Base-by-base conservation (phyloP, 768 basidiomycete genomes). In the Mycena indigotica region DNA sequence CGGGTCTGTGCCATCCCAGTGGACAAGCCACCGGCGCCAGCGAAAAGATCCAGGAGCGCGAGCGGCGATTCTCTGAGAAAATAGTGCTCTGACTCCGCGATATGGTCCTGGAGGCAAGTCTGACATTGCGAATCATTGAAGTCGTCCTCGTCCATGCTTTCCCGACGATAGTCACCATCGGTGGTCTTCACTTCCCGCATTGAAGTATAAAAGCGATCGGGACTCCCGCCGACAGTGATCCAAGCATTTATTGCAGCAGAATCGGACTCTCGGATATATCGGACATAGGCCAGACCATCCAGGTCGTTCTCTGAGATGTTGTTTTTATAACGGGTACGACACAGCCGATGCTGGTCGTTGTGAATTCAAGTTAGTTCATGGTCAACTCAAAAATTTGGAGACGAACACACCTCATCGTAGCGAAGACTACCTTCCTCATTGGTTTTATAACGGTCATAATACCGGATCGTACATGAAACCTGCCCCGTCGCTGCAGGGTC, bases 1-100 rank as follows among this genome's bases (percentile, higher is more conserved):
- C 75, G 73, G 5, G 77, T 72, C 56, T 71, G 61, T 49, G 74
- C 69, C 21, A 83, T 63, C 3, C 82, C 81, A 23, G 74, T 73
- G 19, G 79, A 77, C 5, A 83, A 70, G 4, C 81, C 81, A 40
- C 81, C 81, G 13, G 81, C 81, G 55, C 81, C 60, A 13, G 55
- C 5, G 28, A 57, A 61, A 15, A 61, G 26, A 21, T 57, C 55
- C 13, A 57, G 17, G 2, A 21, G 21, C 0, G 30, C 4, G 4
- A 57, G 28, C 1, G 38, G 45, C 0, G 21, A 29, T 3, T 57
- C 44, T 6, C 15, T 41, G 1, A 48, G 19, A 21, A 25, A 19
- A 16, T 50, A 61, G 10, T 5, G 21, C 6, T 51, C 39, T 2
- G 6, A 30, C 5, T 51, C 32, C 19, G n/a, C 48, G 17, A 46